phyloP scores from a whole-genome alignment of 345 rosid genomes.

The Abelmoschus esculentus region DNA sequence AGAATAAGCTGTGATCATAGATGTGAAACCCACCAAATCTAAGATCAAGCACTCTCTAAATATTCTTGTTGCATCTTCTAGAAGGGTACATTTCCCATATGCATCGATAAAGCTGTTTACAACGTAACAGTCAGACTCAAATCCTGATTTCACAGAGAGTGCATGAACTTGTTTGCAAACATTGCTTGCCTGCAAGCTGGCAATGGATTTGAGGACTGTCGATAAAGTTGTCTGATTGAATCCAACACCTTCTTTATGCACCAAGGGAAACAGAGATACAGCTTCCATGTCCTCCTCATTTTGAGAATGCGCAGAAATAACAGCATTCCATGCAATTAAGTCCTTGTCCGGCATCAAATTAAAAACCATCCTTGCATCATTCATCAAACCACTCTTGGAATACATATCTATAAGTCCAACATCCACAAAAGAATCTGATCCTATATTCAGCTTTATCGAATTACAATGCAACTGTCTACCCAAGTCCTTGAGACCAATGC shows the following conservation, averaged over 20 bases:
- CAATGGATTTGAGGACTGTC: constrained; percentile 45
- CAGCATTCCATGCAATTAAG: constrained; percentile 50
- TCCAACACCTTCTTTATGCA: constrained; percentile 32
- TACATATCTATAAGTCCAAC: constrained; percentile 60
- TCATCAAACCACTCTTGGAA: constrained; percentile 32
- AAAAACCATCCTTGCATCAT: constrained; percentile 36
- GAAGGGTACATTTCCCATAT: constrained; percentile 45
- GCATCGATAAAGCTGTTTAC: constrained; percentile 51
- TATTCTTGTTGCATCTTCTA: constrained; percentile 35
- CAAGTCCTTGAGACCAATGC: constrained; percentile 25
- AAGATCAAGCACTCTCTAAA: constrained; percentile 26
- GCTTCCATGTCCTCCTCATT: constrained; percentile 43
- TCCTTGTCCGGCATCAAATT: constrained; percentile 36
- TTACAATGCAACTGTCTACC: constrained; percentile 46
- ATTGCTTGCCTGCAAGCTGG: constrained; percentile 27
- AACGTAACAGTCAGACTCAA: constrained; percentile 33
- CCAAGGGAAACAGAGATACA: constrained; percentile 34
- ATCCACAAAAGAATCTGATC: constrained; percentile 37
- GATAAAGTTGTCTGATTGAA: constrained; percentile 52
- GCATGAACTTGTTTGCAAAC: constrained; percentile 43
- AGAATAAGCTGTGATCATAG: constrained; percentile 48
- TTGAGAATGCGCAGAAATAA: constrained; percentile 47
- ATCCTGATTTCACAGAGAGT: constrained; percentile 38
- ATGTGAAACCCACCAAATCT: constrained; percentile 48
- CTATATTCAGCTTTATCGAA: constrained; percentile 36